A percentile compares a stretch with the other conserved stretches of the same genome.
phyloP scores from a whole-genome alignment of 208 protist species.

The Leishmania lainsoni region DNA sequence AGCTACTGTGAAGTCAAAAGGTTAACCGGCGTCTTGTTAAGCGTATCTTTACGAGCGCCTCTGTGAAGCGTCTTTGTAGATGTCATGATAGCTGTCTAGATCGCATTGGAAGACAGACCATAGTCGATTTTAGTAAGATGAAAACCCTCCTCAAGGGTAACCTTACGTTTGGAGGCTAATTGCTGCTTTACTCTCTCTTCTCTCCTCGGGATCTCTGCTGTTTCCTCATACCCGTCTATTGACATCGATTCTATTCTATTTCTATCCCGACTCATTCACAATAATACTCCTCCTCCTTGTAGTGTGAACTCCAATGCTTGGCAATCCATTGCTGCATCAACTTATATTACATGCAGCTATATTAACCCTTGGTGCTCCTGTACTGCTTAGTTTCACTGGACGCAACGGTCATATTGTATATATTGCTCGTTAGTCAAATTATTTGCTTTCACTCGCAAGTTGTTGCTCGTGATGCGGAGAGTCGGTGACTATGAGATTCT shows the following conservation, averaged over 20 bases:
- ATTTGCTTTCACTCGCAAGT: not conserved
- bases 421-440: not conserved
- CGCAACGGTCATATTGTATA: not conserved
- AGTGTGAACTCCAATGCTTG: not conserved
- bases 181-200: not conserved
- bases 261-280: not conserved
- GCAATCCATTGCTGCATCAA: not conserved
- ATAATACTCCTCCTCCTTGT: not conserved
- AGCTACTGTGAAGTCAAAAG: not conserved
- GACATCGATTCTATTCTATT: not conserved
- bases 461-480: conserved; percentile 43
- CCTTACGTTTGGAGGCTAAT: not conserved
- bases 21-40: not conserved
- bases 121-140: not conserved
- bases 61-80: not conserved
- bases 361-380: not conserved
- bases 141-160: not conserved
- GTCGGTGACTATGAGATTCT: conserved; percentile 90
- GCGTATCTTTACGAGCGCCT: not conserved
- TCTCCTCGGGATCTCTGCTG: not conserved
- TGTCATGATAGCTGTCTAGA: not conserved
- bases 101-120: not conserved
- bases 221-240: not conserved
- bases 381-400: not conserved
- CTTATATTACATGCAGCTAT: not conserved